Evolutionary conservation across 1,139 yeast genomes (phyloP).

Genomic region (Hemisphaericaspora lyxosophila): DNA sequence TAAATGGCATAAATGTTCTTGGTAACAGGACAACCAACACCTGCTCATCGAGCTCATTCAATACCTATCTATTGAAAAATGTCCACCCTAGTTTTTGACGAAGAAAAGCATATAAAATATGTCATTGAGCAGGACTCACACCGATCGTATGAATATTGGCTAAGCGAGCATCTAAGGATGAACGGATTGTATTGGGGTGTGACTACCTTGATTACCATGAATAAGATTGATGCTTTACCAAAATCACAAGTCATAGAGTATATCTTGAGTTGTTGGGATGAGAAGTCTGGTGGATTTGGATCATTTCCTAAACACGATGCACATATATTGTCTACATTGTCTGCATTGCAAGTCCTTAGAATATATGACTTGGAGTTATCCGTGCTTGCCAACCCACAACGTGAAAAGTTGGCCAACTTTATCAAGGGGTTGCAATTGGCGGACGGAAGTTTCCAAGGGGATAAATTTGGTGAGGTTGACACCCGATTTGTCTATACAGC

Average conservation of each 20-base stretch:
- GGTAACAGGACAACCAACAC: background rate
- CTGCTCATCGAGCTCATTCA: background rate
- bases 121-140: conserved; percentile 40
- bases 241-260: conserved; percentile 62
- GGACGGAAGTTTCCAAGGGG: conserved; percentile 89
- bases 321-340: conserved; percentile 81
- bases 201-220: conserved; percentile 67
- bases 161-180: conserved; percentile 84
- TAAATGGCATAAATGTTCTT: background rate
- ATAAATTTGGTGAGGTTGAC: conserved; percentile 87
- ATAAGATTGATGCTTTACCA: conserved; percentile 53
- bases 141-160: conserved; percentile 71
- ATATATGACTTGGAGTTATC: conserved; percentile 60
- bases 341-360: conserved; percentile 77
- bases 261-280: conserved; percentile 67
- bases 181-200: conserved; percentile 97
- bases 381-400: conserved; percentile 21
- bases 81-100: conserved; percentile 7
- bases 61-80: background rate
- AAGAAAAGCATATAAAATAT: conserved; percentile 36
- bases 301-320: conserved; percentile 89
- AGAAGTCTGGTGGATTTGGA: conserved; percentile 75
- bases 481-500: conserved; percentile 88
- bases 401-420: conserved; percentile 31
- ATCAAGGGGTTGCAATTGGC: conserved; percentile 59